Base-by-base conservation (phyloP, 1,139 yeast genomes). In the Pneumocystis sp. region DNA sequence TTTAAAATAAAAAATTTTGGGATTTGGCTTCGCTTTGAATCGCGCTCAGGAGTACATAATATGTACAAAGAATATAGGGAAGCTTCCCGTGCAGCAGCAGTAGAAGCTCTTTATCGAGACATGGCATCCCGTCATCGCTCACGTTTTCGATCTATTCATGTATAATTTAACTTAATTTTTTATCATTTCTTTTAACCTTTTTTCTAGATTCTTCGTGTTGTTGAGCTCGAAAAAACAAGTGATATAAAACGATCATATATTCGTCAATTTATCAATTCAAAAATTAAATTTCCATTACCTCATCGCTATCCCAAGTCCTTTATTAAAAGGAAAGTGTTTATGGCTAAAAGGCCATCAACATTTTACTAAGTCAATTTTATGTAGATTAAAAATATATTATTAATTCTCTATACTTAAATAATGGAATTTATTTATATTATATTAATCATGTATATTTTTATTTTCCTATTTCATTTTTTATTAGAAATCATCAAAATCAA, bases 41-140 rank as follows among this genome's bases (percentile, higher is more conserved):
- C 99, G 74, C 95, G 98, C 87, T 95, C 98, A 75, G 99, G 99
- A 84, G 90, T 96, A 79, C 98, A 95, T 95, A 93, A 93, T 95
- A 93, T 93, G 97, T 93, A 93, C 97, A 93, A 89, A 86, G 99
- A 93, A 85, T 89, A 90, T 95, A 91, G 98, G 83, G 98, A 93
- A 77, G 96, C 91, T 76, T 83, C 97, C 84, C 95, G 99, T 85
- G 95, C 90, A 73, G 96, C 90, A 81, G 98, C 98, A 76, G 97
- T 93, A 79, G 96, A 89, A 81, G 85, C 95, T 80, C 87, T 93
- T 87, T 93, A 93, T 95, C 93, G 89, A 82, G 98, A 95, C 82
- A 88, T 93, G 87, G 99, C 99, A 82, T 97, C 98, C 75, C 93
- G 98, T 85, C 99, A 93, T 96, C 90, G 98, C 87, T 95, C 98